Evolutionary conservation across 768 basidiomycete species (phyloP).

Genomic region (Rhodotorula babjevae): DNA sequence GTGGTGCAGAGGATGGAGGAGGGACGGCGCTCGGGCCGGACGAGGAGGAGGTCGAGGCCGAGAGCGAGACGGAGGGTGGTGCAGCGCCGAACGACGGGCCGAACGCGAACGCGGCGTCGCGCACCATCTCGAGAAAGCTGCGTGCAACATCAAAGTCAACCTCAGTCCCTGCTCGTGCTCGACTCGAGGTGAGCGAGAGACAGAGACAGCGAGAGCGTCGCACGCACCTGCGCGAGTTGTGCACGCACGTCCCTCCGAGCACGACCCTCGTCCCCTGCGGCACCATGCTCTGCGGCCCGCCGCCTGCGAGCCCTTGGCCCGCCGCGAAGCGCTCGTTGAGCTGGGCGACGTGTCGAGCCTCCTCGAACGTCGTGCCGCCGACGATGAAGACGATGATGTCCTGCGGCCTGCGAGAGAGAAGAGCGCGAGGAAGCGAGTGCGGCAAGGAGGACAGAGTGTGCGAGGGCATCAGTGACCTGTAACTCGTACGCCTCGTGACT

Average conservation of each 20-base stretch:
- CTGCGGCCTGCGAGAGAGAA: conserved; percentile 61
- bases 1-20: background rate
- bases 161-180: background rate
- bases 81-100: conserved; percentile 54
- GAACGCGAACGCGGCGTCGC: conserved; percentile 55
- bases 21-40: background rate
- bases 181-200: background rate
- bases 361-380: conserved; percentile 93
- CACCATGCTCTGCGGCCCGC: conserved; percentile 35
- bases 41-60: background rate
- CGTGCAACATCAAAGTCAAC: background rate
- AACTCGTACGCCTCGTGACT: too few species aligned
- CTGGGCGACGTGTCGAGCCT: conserved; percentile 75
- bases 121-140: conserved; percentile 86
- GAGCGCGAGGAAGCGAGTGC: background rate
- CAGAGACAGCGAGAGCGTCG: background rate
- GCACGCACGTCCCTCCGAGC: conserved; percentile 88
- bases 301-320: conserved; percentile 10
- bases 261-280: conserved; percentile 69
- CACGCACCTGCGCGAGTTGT: conserved; percentile 80
- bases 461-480: too few species aligned
- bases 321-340: conserved; percentile 68
- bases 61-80: conserved; percentile 38
- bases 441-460: too few species aligned
- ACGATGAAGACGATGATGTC: conserved; percentile 96